Percentiles rank a stretch among this genome's conserved stretches.
phyloP scores from a whole-genome alignment of 2,329 filamentous ascomycete species.

The Microsporum ferrugineum region DNA sequence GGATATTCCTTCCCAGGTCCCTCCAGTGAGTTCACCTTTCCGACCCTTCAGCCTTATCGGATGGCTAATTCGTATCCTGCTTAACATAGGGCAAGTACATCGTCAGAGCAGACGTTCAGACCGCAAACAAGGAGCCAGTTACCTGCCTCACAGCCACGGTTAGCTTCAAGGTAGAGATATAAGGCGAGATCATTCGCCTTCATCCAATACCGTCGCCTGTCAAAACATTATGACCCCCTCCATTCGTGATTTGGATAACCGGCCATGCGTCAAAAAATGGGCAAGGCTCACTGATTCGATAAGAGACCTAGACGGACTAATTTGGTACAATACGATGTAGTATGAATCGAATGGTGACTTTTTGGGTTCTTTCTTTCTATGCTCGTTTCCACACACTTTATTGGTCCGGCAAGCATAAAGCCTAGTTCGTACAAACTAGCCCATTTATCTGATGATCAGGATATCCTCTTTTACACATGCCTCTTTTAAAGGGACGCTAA shows the following conservation, averaged over 20 bases:
- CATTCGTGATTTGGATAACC: no score
- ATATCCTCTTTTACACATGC: neutral
- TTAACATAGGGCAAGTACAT: constrained; percentile 69
- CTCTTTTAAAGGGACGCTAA: neutral
- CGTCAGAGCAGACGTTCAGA: constrained; percentile 76
- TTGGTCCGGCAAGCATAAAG: no score
- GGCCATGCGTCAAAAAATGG: neutral
- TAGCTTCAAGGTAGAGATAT: constrained; percentile 8
- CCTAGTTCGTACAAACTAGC: neutral
- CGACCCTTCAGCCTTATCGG: neutral
- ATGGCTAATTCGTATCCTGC: neutral
- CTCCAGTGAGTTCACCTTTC: constrained; percentile 57
- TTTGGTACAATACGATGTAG: neutral
- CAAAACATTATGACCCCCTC: neutral
- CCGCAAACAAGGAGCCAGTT: constrained; percentile 58
- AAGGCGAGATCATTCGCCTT: neutral
- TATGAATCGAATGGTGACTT: neutral
- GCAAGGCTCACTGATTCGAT: neutral
- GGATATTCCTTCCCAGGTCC: constrained; percentile 73
- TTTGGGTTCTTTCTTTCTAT: neutral
- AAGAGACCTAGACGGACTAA: neutral
- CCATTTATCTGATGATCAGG: neutral
- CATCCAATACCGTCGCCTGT: neutral
- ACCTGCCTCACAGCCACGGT: constrained; percentile 66
- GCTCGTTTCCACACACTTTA: neutral